Base-by-base conservation (phyloP, 306 rosid species). In the Cicer arietinum region DNA sequence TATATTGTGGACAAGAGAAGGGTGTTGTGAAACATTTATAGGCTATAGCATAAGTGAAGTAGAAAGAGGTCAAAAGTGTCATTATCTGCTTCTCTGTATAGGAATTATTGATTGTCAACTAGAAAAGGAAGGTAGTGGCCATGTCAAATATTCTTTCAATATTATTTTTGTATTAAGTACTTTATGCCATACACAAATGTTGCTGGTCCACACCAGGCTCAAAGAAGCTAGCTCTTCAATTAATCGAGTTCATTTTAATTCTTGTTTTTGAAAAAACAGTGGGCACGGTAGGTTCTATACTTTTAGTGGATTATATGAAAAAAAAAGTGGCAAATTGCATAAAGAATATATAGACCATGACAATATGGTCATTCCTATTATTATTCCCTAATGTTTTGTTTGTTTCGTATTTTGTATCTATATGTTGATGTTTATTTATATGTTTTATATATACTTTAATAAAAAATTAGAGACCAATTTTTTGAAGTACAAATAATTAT, bases 291-390 rank as follows among this genome's bases (percentile, higher is more conserved):
- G 67, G 86, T 75, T 71, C 79, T 37, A 16, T 58, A 37, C 30
- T 67, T 56, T 63, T 72, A 54, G 81, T 76, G 83, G 85, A 45
- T 50, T 52, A 45, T 65, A 47, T 59, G 63, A 73, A 76, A 30
- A 30, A 30, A 30, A 60, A 56, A 68, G 69, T 17, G 42, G 40
- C 92, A 86, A 82, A 54, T 88, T 88, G 92, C 76, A 25, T 13
- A 13, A 76, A 80, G 88, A 82, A 84, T 84, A 84, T 85, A 74
- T 81, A 68, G 18, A 16, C 57, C 61, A 30, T 62, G 74, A 76
- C 37, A 30, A 30, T 73, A 84, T 77, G 84, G 73, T 78, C 76
- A 42, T 50, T 51, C 56, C 54, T 63, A 46, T 63, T 80, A 61
- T 81, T 77, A 81, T 82, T 77, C 82, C 47, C 66, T 74, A 37